Conservation (phyloP, 2,329 filamentous ascomycete genomes). For the Colletotrichum chrysophilum region DNA sequence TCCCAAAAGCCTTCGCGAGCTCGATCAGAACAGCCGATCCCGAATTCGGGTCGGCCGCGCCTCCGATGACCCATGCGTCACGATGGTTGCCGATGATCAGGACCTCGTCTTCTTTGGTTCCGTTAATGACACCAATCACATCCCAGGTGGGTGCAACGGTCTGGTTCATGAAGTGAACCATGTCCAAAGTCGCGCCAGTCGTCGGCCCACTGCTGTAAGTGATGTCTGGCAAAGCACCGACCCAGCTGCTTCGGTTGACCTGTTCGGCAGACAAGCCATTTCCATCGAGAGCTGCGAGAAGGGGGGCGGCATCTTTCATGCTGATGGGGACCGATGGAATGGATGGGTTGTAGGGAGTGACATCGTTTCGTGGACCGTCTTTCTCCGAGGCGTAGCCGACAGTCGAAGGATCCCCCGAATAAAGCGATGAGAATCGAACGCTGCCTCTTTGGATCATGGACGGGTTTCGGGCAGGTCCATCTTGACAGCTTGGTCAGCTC, state of each 20-base stretch:
- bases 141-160: slow-evolving; percentile 24
- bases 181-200: not conserved
- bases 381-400: slow-evolving; percentile 10
- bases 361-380: not conserved
- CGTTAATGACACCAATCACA: slow-evolving; percentile 46
- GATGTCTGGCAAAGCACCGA: slow-evolving; percentile 3
- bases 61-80: slow-evolving; percentile 59
- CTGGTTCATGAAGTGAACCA: slow-evolving; percentile 15
- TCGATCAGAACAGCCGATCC: slow-evolving; percentile 55
- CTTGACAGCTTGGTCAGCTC: not conserved
- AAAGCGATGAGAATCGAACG: slow-evolving; percentile 4
- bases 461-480: not conserved
- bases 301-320: slow-evolving; percentile 1
- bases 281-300: not conserved
- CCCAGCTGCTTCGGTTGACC: slow-evolving; percentile 5
- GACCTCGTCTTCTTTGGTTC: slow-evolving; percentile 43
- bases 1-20: slow-evolving; percentile 52
- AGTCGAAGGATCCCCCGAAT: slow-evolving; percentile 2
- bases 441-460: slow-evolving; percentile 16
- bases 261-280: not conserved
- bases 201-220: slow-evolving; percentile 11
- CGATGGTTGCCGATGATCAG: slow-evolving; percentile 57
- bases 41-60: slow-evolving; percentile 56
- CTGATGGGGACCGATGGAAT: slow-evolving; percentile 6
- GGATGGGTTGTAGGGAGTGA: slow-evolving; percentile 1